phyloP scores from a whole-genome alignment of 2,329 filamentous ascomycete species.

The Knufia petricola region DNA sequence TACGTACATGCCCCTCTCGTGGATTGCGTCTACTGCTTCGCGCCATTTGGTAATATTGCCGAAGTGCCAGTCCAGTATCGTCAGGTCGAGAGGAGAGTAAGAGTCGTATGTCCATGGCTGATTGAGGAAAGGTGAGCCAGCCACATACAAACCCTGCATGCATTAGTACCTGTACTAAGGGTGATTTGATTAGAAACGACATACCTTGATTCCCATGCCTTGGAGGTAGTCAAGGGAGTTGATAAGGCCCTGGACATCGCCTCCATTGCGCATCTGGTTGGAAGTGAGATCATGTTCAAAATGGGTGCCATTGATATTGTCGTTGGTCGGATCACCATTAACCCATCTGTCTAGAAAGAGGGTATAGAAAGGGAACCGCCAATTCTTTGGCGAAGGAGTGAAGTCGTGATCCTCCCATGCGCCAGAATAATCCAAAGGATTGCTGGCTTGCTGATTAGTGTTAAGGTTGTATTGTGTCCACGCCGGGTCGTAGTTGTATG shows the following conservation, averaged over 20 bases:
- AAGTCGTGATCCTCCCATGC: slow-evolving; percentile 43
- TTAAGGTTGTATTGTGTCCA: slow-evolving; percentile 52
- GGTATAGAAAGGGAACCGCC: slow-evolving; percentile 58
- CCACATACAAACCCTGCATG: slow-evolving; percentile 48
- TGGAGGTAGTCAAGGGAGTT: slow-evolving; percentile 56
- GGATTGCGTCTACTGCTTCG: slow-evolving; percentile 49
- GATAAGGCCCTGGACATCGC: slow-evolving; percentile 48
- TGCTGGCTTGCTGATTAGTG: slow-evolving; percentile 45
- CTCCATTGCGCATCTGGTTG: slow-evolving; percentile 55
- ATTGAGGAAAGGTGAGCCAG: slow-evolving; percentile 56
- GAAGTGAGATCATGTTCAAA: slow-evolving; percentile 53
- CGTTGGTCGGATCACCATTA: slow-evolving; percentile 55
- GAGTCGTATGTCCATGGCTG: slow-evolving; percentile 54
- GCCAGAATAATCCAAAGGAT: slow-evolving; percentile 50
- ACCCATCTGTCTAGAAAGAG: slow-evolving; percentile 55
- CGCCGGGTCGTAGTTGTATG: slow-evolving; percentile 41
- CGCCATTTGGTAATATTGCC: slow-evolving; percentile 52
- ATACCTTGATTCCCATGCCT: slow-evolving; percentile 51
- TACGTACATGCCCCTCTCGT: slow-evolving; percentile 54
- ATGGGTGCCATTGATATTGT: slow-evolving; percentile 51
- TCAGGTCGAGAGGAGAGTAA: slow-evolving; percentile 52
- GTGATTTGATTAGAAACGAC: not conserved
- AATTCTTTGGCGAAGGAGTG: slow-evolving; percentile 48
- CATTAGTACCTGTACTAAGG: slow-evolving; percentile 10
- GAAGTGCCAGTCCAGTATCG: slow-evolving; percentile 53